Percentiles rank a stretch among this genome's conserved stretches.
Conservation (phyloP, 1,139 yeast genomes). For the Yamadazyma triangularis region DNA sequence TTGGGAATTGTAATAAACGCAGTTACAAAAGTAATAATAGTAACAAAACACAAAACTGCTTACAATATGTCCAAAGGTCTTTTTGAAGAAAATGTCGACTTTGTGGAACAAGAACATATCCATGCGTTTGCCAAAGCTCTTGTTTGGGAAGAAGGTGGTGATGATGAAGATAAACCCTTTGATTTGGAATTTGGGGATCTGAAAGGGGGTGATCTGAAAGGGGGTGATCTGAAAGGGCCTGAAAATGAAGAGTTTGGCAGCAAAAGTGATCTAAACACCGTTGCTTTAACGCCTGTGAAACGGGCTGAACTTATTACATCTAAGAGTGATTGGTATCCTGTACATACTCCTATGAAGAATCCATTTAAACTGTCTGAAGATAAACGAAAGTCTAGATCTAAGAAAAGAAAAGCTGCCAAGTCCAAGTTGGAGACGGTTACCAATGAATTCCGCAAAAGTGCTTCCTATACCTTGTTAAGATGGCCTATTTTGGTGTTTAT, state of each 20-base stretch:
- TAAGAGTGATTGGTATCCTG: constrained; percentile 67
- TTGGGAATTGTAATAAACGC: no score
- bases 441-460: constrained; percentile 43
- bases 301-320: constrained; percentile 42
- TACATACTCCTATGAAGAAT: constrained; percentile 14
- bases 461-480: constrained; percentile 51
- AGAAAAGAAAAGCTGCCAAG: constrained; percentile 9
- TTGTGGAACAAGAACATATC: constrained; percentile 34
- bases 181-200: background rate
- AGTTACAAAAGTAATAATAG: no score
- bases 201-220: background rate
- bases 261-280: background rate
- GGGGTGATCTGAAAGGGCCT: background rate
- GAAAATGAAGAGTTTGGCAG: constrained; percentile 1
- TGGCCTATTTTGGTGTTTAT: constrained; percentile 62
- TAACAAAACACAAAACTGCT: no score
- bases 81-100: constrained; percentile 29
- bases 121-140: constrained; percentile 39
- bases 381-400: constrained; percentile 2
- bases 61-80: no score
- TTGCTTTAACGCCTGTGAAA: constrained; percentile 2
- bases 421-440: constrained; percentile 21
- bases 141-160: constrained; percentile 34
- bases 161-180: constrained; percentile 7
- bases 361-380: background rate